Percentiles rank a stretch among this genome's conserved stretches.
Conservation (phyloP, 352 stramenopile species). For the Peronospora farinosa region DNA sequence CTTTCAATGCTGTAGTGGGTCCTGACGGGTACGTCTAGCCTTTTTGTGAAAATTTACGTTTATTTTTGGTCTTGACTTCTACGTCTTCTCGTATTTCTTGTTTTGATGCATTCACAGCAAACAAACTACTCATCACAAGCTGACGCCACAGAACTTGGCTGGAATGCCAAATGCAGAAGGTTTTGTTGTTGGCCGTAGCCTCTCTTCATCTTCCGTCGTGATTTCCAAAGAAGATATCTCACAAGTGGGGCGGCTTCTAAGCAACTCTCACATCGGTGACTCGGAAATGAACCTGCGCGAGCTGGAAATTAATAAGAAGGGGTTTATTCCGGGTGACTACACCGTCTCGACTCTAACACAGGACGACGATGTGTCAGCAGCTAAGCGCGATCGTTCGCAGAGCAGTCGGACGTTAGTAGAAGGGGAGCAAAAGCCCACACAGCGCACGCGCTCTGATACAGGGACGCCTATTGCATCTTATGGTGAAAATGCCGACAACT, state of each 20-base stretch:
- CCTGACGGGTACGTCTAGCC: conserved; percentile 25
- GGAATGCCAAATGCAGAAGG: conserved; percentile 33
- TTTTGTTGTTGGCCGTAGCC: conserved; percentile 32
- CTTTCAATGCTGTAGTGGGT: conserved; percentile 58
- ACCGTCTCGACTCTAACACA: conserved; percentile 8
- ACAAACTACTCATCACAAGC: conserved; percentile 31
- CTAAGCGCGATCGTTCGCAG: conserved; percentile 68
- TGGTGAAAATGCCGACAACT: conserved; percentile 30
- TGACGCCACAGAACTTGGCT: conserved; percentile 30
- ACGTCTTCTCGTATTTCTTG: background rate
- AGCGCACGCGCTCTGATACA: conserved; percentile 47
- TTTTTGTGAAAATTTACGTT: background rate
- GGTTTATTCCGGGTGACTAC: conserved; percentile 28
- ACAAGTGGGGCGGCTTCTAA: conserved; percentile 52
- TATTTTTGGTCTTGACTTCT: too few relatives aligned
- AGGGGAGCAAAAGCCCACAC: conserved; percentile 56
- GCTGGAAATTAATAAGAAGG: conserved; percentile 73
- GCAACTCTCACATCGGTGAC: conserved; percentile 75
- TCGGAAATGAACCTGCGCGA: conserved; percentile 72
- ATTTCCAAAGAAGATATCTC: conserved; percentile 81
- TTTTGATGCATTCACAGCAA: conserved; percentile 28
- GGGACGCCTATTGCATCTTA: conserved; percentile 14
- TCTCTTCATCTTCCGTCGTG: conserved; percentile 66
- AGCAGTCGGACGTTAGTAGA: conserved; percentile 54
- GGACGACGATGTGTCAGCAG: conserved; percentile 29